phyloP scores from a whole-genome alignment of 192 early-diverging fungal species.

The Thoreauomyces humboldtii region DNA sequence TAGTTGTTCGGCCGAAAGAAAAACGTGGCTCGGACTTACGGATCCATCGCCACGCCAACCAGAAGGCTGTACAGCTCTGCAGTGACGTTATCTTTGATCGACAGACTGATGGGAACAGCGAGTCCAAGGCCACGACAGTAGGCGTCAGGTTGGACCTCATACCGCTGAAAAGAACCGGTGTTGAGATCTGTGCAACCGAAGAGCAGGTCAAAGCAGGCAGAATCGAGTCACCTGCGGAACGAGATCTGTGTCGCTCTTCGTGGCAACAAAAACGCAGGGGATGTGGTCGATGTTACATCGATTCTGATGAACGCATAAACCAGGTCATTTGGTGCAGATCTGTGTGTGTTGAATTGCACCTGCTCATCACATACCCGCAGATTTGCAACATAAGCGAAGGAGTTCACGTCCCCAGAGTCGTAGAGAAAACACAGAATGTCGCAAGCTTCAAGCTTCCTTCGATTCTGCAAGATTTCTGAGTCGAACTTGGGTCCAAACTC shows the following conservation, averaged over 20 bases:
- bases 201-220: too few relatives aligned
- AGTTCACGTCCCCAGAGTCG: conserved; percentile 89
- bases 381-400: conserved; percentile 87
- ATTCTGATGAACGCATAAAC: too few relatives aligned
- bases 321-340: too few relatives aligned
- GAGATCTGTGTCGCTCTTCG: conserved; percentile 89
- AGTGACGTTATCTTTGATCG: conserved; percentile 78
- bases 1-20: background rate
- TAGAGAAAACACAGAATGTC: conserved; percentile 95
- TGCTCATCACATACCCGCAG: conserved; percentile 69
- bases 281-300: conserved; percentile 80
- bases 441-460: conserved; percentile 79
- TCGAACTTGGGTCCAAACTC: conserved; percentile 87
- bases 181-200: too few relatives aligned
- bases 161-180: conserved; percentile 56
- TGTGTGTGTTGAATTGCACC: too few relatives aligned
- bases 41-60: conserved; percentile 81
- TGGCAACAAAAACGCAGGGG: conserved; percentile 90
- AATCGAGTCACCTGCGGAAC: conserved; percentile 79
- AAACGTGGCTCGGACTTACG: conserved; percentile 39
- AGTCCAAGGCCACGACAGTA: conserved; percentile 88
- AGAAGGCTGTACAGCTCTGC: conserved; percentile 87
- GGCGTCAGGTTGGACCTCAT: conserved; percentile 86
- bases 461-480: conserved; percentile 85
- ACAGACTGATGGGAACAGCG: conserved; percentile 85